A percentile compares a stretch with the other conserved stretches of the same genome.
phyloP scores from a whole-genome alignment of 78 protist species.

The Guillardia theta region DNA sequence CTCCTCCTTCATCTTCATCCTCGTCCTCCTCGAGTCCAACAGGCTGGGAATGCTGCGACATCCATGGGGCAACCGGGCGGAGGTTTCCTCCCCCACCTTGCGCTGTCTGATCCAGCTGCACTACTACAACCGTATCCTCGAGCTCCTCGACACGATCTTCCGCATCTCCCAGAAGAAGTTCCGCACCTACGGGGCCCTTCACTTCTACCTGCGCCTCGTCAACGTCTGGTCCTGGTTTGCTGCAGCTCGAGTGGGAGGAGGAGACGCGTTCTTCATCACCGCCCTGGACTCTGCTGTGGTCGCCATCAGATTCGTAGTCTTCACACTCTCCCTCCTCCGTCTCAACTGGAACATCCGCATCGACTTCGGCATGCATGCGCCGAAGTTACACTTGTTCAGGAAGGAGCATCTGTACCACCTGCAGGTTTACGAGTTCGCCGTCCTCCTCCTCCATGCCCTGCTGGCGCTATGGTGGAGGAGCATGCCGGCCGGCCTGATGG shows the following conservation, averaged over 20 bases:
- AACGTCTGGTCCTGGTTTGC: background rate
- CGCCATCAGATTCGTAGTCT: background rate
- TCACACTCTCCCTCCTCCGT: slow-evolving; percentile 14
- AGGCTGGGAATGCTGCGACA: background rate
- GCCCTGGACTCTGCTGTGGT: background rate
- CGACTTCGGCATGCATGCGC: slow-evolving; percentile 1
- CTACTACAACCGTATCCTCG: slow-evolving; percentile 26
- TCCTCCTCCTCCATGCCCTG: background rate
- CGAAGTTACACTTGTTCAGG: background rate
- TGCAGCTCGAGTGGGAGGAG: slow-evolving; percentile 2
- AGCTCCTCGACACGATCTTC: slow-evolving; percentile 23
- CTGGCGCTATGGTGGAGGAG: background rate
- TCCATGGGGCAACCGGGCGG: background rate
- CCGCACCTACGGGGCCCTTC: background rate
- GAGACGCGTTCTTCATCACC: slow-evolving; percentile 3
- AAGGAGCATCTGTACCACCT: background rate
- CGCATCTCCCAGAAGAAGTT: slow-evolving; percentile 9
- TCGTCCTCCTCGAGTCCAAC: background rate
- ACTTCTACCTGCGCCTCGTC: slow-evolving; percentile 12
- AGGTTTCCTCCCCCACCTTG: background rate
- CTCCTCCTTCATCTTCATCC: background rate
- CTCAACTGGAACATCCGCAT: background rate
- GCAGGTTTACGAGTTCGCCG: background rate
- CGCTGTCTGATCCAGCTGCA: background rate
- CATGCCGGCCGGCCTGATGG: background rate